phyloP scores from a whole-genome alignment of 352 stramenopile species.

The Phytopythium kandeliae region DNA sequence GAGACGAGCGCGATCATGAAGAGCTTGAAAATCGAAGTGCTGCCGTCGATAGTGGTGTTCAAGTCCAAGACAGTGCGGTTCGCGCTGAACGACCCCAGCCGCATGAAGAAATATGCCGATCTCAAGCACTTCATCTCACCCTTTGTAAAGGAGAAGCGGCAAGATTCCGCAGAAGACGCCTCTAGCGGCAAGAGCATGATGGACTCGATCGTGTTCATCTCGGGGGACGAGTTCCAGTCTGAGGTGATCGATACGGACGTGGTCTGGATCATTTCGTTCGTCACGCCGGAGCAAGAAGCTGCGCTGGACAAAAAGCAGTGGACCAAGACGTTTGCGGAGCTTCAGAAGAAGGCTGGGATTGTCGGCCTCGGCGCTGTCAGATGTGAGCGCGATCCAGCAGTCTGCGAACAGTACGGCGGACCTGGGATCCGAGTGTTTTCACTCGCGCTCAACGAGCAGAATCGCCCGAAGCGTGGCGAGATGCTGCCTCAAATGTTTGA shows the following conservation, averaged over 20 bases:
- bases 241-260: slow-evolving; percentile 43
- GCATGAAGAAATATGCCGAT: slow-evolving; percentile 50
- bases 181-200: slow-evolving; percentile 12
- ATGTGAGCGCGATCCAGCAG: slow-evolving; percentile 31
- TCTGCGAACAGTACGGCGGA: slow-evolving; percentile 50
- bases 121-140: slow-evolving; percentile 49
- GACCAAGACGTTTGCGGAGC: slow-evolving; percentile 38
- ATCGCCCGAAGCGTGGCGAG: slow-evolving; percentile 28
- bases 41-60: slow-evolving; percentile 46
- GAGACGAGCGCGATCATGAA: slow-evolving; percentile 24
- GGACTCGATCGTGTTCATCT: slow-evolving; percentile 31
- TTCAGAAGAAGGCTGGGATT: slow-evolving; percentile 59
- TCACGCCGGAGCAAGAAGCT: slow-evolving; percentile 28
- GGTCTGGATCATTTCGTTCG: slow-evolving; percentile 64
- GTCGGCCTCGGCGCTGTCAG: slow-evolving; percentile 48
- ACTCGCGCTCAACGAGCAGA: slow-evolving; percentile 19
- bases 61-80: slow-evolving; percentile 26
- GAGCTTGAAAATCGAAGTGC: slow-evolving; percentile 23
- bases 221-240: slow-evolving; percentile 37
- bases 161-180: not conserved
- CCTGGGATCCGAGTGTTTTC: slow-evolving; percentile 50
- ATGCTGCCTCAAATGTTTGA: slow-evolving; percentile 31
- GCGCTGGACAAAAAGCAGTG: slow-evolving; percentile 26
- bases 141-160: slow-evolving; percentile 21
- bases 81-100: slow-evolving; percentile 21